Percentiles rank a stretch among this genome's conserved stretches.
phyloP scores from a whole-genome alignment of 305 asterid genomes.

The Fraxinus velutina region DNA sequence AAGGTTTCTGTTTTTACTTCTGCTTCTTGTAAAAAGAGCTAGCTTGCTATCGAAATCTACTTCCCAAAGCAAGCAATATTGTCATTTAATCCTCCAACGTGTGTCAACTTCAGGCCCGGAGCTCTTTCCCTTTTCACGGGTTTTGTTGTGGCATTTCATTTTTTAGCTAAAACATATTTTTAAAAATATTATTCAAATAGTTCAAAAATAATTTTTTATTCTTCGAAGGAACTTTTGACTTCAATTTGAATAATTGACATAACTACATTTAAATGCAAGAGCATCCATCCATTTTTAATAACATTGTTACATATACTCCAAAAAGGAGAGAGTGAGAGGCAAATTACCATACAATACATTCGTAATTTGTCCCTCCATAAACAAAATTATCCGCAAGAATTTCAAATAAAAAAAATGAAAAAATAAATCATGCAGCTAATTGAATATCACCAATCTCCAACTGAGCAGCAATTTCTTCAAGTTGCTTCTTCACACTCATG shows the following conservation, averaged over 20 bases:
- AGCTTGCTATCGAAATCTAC: not conserved
- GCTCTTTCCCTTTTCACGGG: not conserved
- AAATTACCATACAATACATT: not conserved
- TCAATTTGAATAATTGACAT: not conserved
- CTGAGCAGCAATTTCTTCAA: slow-evolving; percentile 68
- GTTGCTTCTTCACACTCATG: slow-evolving; percentile 92
- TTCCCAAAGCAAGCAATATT: not conserved
- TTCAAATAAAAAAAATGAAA: not conserved
- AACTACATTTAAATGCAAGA: not conserved
- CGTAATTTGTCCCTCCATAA: not conserved
- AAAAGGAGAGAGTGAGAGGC: too few relatives aligned
- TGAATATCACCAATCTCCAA: slow-evolving; percentile 73
- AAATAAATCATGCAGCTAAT: slow-evolving; percentile 36
- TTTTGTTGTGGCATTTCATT: not conserved
- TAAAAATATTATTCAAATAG: too few relatives aligned
- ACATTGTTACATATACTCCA: not conserved
- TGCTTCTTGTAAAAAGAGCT: not conserved
- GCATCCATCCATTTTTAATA: not conserved
- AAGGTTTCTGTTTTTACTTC: too few relatives aligned
- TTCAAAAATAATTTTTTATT: too few relatives aligned
- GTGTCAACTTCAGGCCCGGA: not conserved
- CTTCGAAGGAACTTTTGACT: too few relatives aligned
- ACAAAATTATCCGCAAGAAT: not conserved
- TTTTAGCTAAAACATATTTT: too few relatives aligned
- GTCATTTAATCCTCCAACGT: not conserved